Conservation (phyloP, 331 rosid species). For the Prunus yedoensis region DNA sequence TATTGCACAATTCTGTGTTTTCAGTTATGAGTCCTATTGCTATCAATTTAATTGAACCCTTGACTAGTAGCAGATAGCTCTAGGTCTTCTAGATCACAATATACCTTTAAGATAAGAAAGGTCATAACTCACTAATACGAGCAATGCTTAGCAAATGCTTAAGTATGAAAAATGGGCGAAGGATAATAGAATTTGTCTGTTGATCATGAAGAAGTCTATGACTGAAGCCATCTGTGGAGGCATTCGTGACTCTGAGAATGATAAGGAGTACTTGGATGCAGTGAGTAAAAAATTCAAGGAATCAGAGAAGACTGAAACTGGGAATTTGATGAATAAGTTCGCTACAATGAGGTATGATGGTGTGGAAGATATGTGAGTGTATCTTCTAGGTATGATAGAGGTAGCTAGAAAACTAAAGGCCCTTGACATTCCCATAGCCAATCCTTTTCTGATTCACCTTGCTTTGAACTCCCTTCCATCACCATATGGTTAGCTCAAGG, state of each 20-base stretch:
- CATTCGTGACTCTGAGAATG: no score
- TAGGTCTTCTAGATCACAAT: not conserved
- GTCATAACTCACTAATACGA: not conserved
- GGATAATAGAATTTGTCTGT: fast-evolving
- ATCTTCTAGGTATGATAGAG: not conserved
- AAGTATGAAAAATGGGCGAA: not conserved
- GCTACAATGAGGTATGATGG: not conserved
- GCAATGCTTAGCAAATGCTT: not conserved
- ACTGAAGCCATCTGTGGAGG: not conserved
- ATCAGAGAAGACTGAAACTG: no score
- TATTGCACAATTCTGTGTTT: not conserved
- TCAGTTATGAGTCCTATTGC: not conserved
- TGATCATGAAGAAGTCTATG: not conserved
- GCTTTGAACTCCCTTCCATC: not conserved
- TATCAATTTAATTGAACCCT: not conserved
- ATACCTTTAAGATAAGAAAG: not conserved
- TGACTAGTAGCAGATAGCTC: not conserved
- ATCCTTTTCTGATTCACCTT: not conserved
- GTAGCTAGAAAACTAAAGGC: not conserved
- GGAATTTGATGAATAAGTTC: not conserved
- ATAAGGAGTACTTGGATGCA: no score
- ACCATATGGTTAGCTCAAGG: not conserved
- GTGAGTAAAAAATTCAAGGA: no score
- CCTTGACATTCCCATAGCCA: not conserved
- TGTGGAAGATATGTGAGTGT: not conserved